Percentiles rank a stretch among this genome's conserved stretches.
These are phyloP conservation scores for Phytopythium kandeliae DNA, from an alignment of 352 stramenopile genomes.

Conservation along the genomic window DNA sequence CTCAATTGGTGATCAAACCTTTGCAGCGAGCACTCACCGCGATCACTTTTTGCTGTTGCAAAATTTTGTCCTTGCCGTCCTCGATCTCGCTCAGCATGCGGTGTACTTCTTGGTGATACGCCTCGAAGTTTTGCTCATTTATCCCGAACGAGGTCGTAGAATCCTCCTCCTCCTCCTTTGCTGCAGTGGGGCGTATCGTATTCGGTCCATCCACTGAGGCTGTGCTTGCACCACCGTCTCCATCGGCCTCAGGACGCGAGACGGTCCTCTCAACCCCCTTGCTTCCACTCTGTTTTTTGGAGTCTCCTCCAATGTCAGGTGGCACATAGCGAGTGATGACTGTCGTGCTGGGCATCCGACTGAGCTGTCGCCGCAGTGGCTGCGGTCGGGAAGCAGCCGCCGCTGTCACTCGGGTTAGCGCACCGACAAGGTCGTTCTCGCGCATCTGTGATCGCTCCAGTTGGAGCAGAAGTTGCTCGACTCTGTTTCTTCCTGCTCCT, in stretches of 20 bases:
- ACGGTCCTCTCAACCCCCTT: not conserved
- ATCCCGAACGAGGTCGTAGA: slow-evolving; percentile 24
- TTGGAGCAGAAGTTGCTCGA: slow-evolving; percentile 36
- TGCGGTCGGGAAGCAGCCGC: slow-evolving; percentile 10
- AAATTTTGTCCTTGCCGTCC: slow-evolving; percentile 40
- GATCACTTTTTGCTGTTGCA: slow-evolving; percentile 70
- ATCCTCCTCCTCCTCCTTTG: no score
- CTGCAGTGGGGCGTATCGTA: not conserved
- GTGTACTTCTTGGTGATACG: slow-evolving; percentile 62
- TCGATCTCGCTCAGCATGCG: slow-evolving; percentile 62
- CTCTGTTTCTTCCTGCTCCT: slow-evolving; percentile 32
- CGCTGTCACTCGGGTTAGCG: slow-evolving; percentile 18
- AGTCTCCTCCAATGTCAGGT: slow-evolving; percentile 12
- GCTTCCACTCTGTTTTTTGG: not conserved
- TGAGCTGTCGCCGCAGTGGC: slow-evolving; percentile 38
- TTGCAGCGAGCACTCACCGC: slow-evolving; percentile 20
- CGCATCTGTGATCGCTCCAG: slow-evolving; percentile 64
- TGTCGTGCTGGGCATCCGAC: slow-evolving; percentile 58
- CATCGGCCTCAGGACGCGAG: no score
- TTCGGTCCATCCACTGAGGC: not conserved
- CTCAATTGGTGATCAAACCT: not conserved
- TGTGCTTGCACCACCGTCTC: not conserved
- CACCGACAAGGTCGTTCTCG: slow-evolving; percentile 52
- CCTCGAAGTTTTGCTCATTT: slow-evolving; percentile 63
- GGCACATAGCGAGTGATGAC: slow-evolving; percentile 39